Evolutionary conservation across 441 rosid species (phyloP).

Genomic region (Aquilaria agallochum): DNA sequence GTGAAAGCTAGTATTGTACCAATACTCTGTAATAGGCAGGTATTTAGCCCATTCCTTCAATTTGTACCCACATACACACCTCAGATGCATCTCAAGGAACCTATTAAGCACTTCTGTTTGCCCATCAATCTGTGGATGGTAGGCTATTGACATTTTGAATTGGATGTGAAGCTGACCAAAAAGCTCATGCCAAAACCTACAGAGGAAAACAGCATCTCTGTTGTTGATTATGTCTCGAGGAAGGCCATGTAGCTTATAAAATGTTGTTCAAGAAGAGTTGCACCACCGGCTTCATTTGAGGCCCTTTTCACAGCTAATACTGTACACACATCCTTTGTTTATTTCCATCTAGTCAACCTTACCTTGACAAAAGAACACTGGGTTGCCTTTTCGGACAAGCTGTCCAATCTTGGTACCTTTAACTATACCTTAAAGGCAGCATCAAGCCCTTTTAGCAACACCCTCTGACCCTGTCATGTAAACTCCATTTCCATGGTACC

Average conservation of each 20-base stretch:
- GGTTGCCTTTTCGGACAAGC: no score
- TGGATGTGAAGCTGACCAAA: background rate
- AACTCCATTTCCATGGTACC: no score
- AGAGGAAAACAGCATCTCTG: background rate
- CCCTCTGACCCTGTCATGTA: no score
- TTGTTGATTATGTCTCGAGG: background rate
- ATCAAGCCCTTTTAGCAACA: no score
- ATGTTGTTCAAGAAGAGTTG: background rate
- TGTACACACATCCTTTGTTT: no score
- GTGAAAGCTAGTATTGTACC: constrained; percentile 11
- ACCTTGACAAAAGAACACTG: no score
- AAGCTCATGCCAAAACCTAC: background rate
- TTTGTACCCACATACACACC: background rate
- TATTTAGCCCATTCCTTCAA: background rate
- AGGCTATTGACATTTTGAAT: background rate
- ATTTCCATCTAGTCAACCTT: no score
- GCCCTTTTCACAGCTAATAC: no score
- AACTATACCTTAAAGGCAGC: no score
- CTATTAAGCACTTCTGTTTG: constrained; percentile 4
- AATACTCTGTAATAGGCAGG: background rate
- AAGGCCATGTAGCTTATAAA: background rate
- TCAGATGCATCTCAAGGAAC: background rate
- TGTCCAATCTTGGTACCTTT: no score
- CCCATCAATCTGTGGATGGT: constrained; percentile 13
- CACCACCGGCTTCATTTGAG: background rate